Percentiles rank a stretch among this genome's conserved stretches.
Evolutionary conservation across 495 filamentous ascomycete species (phyloP).

Genomic region (Ramalina intermedia): DNA sequence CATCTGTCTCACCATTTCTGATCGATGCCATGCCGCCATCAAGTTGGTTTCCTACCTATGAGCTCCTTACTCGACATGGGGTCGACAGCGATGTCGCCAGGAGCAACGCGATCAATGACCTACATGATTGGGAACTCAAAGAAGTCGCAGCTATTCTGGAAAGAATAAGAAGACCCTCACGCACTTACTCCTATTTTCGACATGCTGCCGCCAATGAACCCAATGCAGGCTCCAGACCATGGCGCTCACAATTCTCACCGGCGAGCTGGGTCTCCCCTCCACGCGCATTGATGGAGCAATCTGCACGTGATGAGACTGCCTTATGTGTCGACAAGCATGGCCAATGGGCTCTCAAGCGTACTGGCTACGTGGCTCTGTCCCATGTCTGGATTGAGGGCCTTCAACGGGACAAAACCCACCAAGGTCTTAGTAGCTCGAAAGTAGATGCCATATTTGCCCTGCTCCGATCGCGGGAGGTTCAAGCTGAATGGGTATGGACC

Average conservation of each 20-base stretch:
- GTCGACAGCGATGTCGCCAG: not conserved
- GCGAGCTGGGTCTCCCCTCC: not conserved
- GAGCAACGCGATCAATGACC: not conserved
- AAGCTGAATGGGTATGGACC: conserved; percentile 5
- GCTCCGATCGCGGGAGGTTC: not conserved
- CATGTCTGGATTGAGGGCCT: conserved; percentile 6
- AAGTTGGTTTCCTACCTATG: not conserved
- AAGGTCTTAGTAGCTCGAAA: not conserved
- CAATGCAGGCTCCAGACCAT: not conserved
- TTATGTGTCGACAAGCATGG: conserved; percentile 1
- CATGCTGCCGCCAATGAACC: not conserved
- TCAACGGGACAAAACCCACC: not conserved
- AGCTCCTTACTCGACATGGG: not conserved
- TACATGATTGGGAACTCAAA: not conserved
- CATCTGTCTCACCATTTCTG: not conserved
- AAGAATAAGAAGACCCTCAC: not conserved
- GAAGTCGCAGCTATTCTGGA: not conserved
- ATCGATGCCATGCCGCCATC: not conserved
- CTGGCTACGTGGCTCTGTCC: conserved; percentile 4
- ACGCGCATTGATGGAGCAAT: not conserved
- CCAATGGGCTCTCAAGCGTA: not conserved
- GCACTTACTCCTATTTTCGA: not conserved
- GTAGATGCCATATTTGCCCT: not conserved
- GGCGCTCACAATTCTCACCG: too few species aligned
- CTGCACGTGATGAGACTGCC: conserved; percentile 1